A percentile compares a stretch with the other conserved stretches of the same genome.
These are phyloP conservation scores for Clitoria ternatea DNA, from an alignment of 306 rosid genomes.

Conservation along the genomic window DNA sequence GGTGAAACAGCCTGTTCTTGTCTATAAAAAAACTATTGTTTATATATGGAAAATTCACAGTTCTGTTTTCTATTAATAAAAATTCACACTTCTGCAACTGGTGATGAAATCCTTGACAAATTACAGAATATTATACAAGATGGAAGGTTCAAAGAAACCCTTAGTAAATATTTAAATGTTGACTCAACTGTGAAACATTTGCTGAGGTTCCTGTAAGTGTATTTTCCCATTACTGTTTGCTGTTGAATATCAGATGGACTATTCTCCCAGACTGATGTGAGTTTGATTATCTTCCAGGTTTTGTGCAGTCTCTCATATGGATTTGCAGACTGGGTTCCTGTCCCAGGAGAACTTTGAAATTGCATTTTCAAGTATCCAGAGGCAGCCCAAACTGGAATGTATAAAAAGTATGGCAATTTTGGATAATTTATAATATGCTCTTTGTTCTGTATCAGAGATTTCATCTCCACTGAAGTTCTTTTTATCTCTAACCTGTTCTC, in stretches of 20 bases:
- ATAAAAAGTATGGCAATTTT: conserved; percentile 48
- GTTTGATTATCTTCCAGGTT: conserved; percentile 49
- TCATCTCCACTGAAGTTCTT: not conserved
- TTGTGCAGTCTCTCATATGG: conserved; percentile 64
- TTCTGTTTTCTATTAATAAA: conserved; percentile 1
- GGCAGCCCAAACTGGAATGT: conserved; percentile 75
- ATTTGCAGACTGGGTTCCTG: conserved; percentile 59
- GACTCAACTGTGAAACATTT: conserved; percentile 65
- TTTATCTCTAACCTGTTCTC: not conserved
- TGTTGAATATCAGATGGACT: not conserved
- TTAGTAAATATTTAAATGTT: conserved; percentile 34
- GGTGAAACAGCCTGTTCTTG: not conserved
- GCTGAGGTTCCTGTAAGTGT: conserved; percentile 68
- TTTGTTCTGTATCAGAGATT: not conserved
- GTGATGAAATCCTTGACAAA: conserved; percentile 51
- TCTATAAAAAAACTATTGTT: not conserved
- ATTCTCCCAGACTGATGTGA: conserved; percentile 20
- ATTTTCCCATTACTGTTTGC: conserved; percentile 16
- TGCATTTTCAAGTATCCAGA: conserved; percentile 51
- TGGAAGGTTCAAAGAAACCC: conserved; percentile 47
- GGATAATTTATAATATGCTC: not conserved
- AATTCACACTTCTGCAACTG: conserved; percentile 5
- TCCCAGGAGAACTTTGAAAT: too few relatives aligned
- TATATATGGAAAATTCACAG: not conserved
- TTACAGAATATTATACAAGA: conserved; percentile 64